Evolutionary conservation across 805 yeast genomes (phyloP).

Genomic region (Wickerhamiella sergipiensis): DNA sequence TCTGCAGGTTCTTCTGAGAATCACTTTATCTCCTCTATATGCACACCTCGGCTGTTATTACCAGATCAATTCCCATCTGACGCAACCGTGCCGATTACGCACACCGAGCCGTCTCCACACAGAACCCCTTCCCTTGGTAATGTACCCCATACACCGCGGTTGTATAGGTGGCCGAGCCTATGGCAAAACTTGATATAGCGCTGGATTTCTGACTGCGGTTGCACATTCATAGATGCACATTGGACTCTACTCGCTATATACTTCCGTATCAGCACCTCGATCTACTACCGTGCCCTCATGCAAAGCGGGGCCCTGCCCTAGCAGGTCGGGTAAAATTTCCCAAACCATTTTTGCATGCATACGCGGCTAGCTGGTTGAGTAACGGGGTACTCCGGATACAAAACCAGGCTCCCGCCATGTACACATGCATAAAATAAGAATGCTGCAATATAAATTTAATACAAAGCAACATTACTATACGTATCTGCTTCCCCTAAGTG

Average conservation of each 20-base stretch:
- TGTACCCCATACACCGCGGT: background rate
- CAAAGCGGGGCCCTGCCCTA: background rate
- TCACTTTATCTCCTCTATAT: too few species aligned
- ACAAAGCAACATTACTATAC: too few species aligned
- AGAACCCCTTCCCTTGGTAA: background rate
- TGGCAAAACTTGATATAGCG: background rate
- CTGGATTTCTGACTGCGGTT: background rate
- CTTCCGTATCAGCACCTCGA: background rate
- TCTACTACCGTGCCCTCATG: background rate
- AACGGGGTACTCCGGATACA: background rate
- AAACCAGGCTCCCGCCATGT: too few species aligned
- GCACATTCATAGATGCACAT: background rate
- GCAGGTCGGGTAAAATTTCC: background rate
- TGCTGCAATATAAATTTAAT: too few species aligned
- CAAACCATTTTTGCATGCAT: background rate
- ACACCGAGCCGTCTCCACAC: background rate
- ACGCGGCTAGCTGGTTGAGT: background rate
- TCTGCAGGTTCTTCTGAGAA: too few species aligned
- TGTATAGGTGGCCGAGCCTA: too few species aligned
- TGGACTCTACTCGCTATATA: background rate
- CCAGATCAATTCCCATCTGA: background rate
- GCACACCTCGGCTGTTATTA: background rate
- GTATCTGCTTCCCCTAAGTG: too few species aligned
- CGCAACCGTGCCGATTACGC: background rate
- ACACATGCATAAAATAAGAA: too few species aligned